Evolutionary conservation across 495 filamentous ascomycete species (phyloP), one percentile per base, ranked within the genome.

Genomic region (Schizothecium vesticola): DNA sequence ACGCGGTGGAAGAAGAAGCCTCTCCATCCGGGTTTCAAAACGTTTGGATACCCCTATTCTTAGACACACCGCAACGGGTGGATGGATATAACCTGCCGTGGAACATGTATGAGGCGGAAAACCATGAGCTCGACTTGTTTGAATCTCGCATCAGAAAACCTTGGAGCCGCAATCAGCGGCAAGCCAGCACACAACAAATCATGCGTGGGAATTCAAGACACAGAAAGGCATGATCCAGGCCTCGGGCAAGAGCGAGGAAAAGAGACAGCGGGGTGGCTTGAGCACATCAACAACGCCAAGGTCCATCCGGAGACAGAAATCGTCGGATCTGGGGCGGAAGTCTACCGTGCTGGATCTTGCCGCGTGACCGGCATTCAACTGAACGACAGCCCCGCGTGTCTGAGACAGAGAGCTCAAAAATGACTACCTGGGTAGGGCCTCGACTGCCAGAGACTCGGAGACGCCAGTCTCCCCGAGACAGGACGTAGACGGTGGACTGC

Each of bases 1-100:
- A n/a, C 7, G 23, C 31, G 57, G 57, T n/a, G 51, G 21, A 24
- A 51, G 10, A 51, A 29, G n/a, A n/a, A n/a, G n/a, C 13, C 25
- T n/a, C 56, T 56, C 58, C 62, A 28, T 51, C 65, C 56, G 43
- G 65, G 65, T 66, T 66, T 66, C 65, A 66, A 23, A 23, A 29
- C 61, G 36, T 59, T 59, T 43, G 65, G 25, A 22, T 59, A 19
- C 22, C 60, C 5, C 65, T 66, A 66, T 66, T 66, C 65, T 66
- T 66, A 26, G 65, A 22, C n/a, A 22, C n/a, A 29, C 29, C 22
- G 13, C 29, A 60, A 66, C 31, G 55, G 28, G 61, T 36, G 24
- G 33, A 64, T 25, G 24, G n/a, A 51, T 13, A 31, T 64, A 59
- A 24, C 58, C 56, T 65, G 24, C 57, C 65, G 57, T 66, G 16